Base-by-base conservation (phyloP, 805 yeast genomes). In the Candida stauntonica region DNA sequence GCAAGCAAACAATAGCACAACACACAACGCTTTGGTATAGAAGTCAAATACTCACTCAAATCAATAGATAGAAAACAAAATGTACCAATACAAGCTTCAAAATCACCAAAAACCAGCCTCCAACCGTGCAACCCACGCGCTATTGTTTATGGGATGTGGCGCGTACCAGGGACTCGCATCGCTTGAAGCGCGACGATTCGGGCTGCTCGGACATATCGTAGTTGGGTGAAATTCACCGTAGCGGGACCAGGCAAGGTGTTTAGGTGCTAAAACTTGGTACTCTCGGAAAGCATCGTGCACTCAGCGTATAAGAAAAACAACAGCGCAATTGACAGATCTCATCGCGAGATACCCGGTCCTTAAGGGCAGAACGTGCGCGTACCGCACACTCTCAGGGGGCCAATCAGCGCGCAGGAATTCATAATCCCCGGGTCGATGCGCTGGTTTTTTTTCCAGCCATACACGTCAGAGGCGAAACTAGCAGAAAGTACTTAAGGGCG, bases 361-460 rank as follows among this genome's bases (percentile, higher is more conserved):
- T 8, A 11, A 21, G 16, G 18, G 7, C 30, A 14, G 7, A 7
- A 14, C 7, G 30, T 28, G 30, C 18, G 18, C 30, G 17, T 28
- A 28, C 30, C 30, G 14, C 11, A 28, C 11, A 28, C 18, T 9
- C 30, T 14, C 12, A 18, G 18, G 21, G 41, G 19, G 46, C 58
- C 55, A 52, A 54, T 54, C 42, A 51, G 29, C 33, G 38, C 26
- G 15, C 44, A 15, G 30, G 41, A 42, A 46, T 51, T 47, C 51
- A 52, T 53, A 55, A 55, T 53, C 54, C 43, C 42, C 44, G 33
- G 40, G 39, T 32, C 7, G 24, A 21, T 21, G 35, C 28, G 12
- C 17, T 6, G 27, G 28, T 27, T 21, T 21, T 27, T 31, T 28
- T 40, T 34, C 41, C 43, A 39, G 42, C 53, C 57, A 48, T 48